phyloP scores from a whole-genome alignment of 2,329 filamentous ascomycete species.

The Apiospora koreana region DNA sequence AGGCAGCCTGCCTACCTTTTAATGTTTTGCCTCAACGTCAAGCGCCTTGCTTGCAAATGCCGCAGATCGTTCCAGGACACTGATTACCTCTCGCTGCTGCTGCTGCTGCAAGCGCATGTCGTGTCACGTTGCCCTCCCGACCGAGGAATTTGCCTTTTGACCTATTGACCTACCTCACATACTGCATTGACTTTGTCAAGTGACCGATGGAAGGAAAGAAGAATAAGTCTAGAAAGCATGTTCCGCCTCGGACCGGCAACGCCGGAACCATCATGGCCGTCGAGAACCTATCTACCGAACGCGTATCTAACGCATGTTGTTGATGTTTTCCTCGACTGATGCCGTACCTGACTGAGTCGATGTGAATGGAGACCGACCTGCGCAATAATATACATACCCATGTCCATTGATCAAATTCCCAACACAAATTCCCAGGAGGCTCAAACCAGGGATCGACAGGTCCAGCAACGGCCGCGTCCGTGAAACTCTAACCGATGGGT shows the following conservation, averaged over 20 bases:
- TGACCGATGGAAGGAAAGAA: neutral
- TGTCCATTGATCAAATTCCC: neutral
- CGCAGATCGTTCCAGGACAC: neutral
- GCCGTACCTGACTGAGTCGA: neutral
- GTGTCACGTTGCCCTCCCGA: neutral
- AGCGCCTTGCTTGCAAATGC: neutral
- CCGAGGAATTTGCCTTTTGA: neutral
- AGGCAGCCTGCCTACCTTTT: neutral
- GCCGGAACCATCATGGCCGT: neutral
- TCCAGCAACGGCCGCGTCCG: neutral
- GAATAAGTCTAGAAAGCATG: neutral
- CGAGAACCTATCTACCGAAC: neutral
- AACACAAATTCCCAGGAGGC: neutral
- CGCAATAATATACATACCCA: neutral
- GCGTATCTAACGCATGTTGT: neutral
- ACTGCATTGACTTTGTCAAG: neutral
- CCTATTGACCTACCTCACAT: neutral
- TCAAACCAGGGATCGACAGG: slow-evolving; percentile 3
- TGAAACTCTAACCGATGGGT: neutral
- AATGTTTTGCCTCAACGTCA: neutral
- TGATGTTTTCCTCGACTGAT: neutral
- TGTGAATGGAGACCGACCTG: neutral
- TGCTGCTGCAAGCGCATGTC: neutral
- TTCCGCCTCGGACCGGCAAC: neutral
- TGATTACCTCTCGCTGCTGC: neutral